phyloP scores from a whole-genome alignment of 805 yeast species.

The Yarrowia phangngaensis region DNA sequence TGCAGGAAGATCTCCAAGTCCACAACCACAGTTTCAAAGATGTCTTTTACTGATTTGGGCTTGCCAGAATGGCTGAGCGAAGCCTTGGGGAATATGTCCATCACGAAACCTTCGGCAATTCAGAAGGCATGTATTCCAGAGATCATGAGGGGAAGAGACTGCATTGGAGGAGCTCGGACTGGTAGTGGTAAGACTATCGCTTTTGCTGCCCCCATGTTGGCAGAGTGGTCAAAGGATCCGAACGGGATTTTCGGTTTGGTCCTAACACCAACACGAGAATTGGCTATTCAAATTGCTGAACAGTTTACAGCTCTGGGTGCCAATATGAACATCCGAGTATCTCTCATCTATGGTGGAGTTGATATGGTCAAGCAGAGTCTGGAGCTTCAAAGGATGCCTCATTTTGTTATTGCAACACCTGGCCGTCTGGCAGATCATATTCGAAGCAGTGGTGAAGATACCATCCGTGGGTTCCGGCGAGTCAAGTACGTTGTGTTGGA shows the following conservation, averaged over 20 bases:
- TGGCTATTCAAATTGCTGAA: conserved; percentile 95
- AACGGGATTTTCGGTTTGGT: conserved; percentile 85
- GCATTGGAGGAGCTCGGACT: conserved; percentile 97
- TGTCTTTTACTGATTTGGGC: conserved; percentile 59
- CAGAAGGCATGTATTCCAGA: conserved; percentile 87
- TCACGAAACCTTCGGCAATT: conserved; percentile 77
- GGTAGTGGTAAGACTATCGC: conserved; percentile 98
- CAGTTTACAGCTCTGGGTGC: conserved; percentile 93
- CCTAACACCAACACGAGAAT: conserved; percentile 83
- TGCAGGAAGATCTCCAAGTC: not conserved
- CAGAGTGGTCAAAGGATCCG: conserved; percentile 94
- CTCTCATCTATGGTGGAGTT: conserved; percentile 90
- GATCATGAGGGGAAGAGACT: conserved; percentile 76
- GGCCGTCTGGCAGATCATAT: conserved; percentile 94
- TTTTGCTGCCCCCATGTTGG: conserved; percentile 94
- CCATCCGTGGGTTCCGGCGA: conserved; percentile 70
- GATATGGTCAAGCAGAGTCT: conserved; percentile 87
- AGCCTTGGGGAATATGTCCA: conserved; percentile 75
- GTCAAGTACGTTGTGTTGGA: conserved; percentile 82
- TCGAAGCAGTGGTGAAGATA: conserved; percentile 81
- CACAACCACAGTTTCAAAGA: conserved; percentile 14
- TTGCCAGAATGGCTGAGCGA: conserved; percentile 84
- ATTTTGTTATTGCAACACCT: conserved; percentile 94
- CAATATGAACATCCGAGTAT: conserved; percentile 74
- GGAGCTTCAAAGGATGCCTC: conserved; percentile 77